Base-by-base conservation (phyloP, 805 yeast genomes). In the Metschnikowia matae region DNA sequence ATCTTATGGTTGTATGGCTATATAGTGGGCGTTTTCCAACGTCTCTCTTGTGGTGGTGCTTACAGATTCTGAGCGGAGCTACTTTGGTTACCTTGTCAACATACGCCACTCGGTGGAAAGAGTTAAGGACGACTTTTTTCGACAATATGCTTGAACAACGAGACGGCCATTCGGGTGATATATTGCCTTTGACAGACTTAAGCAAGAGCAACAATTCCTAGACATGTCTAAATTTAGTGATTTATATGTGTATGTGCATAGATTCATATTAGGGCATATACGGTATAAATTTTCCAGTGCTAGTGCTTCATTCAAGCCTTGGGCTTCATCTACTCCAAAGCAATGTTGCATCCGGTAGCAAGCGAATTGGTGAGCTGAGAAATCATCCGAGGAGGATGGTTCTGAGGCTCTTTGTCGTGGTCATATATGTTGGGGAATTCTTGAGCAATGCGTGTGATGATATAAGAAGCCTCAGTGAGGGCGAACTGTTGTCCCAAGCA, bases 31-130 rank as follows among this genome's bases (percentile, higher is more conserved):
- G 77, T 31, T 78, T 92, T 54, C 99, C 99, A 0, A 69, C 71
- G 14, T 80, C 83, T 33, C 54, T 86, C 5, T 73, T 84, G 44
- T 92, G 98, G 98, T 89, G 97, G 92, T 63, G 80, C 18, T 67
- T 90, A 41, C 97, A 91, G 65, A 58, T 81, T 0, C 65, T 80
- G 3, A 86, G 95, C 38, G 82, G 87, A 3, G 68, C 78, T 1
- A 67, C 89, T 4, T 75, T 92, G 73, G 87, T 89, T 4, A 75
- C 84, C 7, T 74, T 92, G 53, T 96, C 97, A 0, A 89, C 96
- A 0, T 92, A 92, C 81, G 81, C 90, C 15, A 82, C 96, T 0
- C 80, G 96, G 57, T 91, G 97, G 97, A 82, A 84, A 57, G 99
- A 92, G 65, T 72, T 92, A 48, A 78, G 91, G 60, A 87, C 88